A percentile compares a stretch with the other conserved stretches of the same genome.
phyloP scores from a whole-genome alignment of 805 yeast genomes.

The Hanseniaspora guilliermondii region DNA sequence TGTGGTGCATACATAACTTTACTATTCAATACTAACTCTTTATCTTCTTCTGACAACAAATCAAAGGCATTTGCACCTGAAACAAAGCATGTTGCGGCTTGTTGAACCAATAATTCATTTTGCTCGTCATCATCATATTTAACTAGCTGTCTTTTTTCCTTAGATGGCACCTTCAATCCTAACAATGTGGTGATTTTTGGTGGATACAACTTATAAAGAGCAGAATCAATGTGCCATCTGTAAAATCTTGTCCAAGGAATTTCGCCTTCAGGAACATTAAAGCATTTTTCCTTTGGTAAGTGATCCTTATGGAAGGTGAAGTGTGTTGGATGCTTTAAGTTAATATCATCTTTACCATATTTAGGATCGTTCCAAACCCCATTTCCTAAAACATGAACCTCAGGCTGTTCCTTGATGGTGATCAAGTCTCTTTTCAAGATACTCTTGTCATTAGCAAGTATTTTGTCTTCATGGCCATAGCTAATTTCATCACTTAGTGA shows the following conservation, averaged over 20 bases:
- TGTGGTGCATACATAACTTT: conserved; percentile 84
- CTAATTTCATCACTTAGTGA: conserved; percentile 50
- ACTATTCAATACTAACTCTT: conserved; percentile 62
- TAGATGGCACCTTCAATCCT: conserved; percentile 69
- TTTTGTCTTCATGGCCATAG: conserved; percentile 71
- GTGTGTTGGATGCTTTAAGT: conserved; percentile 74
- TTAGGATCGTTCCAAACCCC: conserved; percentile 54
- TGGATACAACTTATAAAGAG: conserved; percentile 73
- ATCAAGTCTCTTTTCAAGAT: conserved; percentile 71
- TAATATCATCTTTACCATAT: conserved; percentile 42
- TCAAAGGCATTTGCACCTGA: conserved; percentile 74
- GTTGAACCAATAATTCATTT: conserved; percentile 45
- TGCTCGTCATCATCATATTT: conserved; percentile 51
- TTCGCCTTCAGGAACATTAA: conserved; percentile 20
- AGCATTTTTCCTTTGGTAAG: conserved; percentile 51
- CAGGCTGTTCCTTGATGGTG: conserved; percentile 71
- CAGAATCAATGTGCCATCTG: conserved; percentile 92
- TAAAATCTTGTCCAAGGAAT: conserved; percentile 61
- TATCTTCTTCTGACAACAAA: conserved; percentile 52
- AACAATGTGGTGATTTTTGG: conserved; percentile 76
- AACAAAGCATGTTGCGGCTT: conserved; percentile 83
- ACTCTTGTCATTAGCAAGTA: conserved; percentile 50
- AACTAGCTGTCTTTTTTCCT: conserved; percentile 48
- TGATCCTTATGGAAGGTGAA: conserved; percentile 62
- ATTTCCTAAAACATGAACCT: conserved; percentile 82